phyloP scores from a whole-genome alignment of 75 land plant species.

The Chamaecyparis obtusa region DNA sequence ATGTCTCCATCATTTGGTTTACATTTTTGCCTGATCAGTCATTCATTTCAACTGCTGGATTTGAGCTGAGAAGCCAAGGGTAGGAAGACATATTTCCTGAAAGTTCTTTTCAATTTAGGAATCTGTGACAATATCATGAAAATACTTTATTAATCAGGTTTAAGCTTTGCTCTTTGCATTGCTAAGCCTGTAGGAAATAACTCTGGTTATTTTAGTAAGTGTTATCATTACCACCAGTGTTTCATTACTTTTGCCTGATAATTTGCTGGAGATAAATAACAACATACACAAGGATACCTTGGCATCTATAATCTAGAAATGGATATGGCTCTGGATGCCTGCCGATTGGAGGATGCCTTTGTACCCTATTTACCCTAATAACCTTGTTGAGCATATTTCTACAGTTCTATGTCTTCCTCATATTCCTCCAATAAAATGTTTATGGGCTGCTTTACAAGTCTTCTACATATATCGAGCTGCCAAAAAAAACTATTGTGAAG shows the following conservation, averaged over 20 bases:
- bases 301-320: not conserved
- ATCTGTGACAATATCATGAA: not conserved
- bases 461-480: not conserved
- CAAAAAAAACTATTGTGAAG: not conserved
- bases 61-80: not conserved
- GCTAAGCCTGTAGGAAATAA: not conserved
- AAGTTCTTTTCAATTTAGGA: not conserved
- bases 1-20: not conserved
- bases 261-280: not conserved
- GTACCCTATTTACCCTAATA: not conserved
- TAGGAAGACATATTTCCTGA: not conserved
- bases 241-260: not conserved
- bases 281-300: not conserved
- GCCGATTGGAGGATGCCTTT: not conserved
- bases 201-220: not conserved
- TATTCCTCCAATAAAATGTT: not conserved
- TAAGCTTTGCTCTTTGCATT: not conserved
- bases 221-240: not conserved
- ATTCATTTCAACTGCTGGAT: not conserved
- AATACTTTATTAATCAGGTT: not conserved
- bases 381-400: not conserved
- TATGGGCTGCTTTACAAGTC: not conserved
- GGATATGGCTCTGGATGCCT: not conserved
- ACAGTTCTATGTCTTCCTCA: not conserved
- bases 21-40: not conserved